phyloP scores from a whole-genome alignment of 106 monocot species.

The Ottelia alismoides region DNA sequence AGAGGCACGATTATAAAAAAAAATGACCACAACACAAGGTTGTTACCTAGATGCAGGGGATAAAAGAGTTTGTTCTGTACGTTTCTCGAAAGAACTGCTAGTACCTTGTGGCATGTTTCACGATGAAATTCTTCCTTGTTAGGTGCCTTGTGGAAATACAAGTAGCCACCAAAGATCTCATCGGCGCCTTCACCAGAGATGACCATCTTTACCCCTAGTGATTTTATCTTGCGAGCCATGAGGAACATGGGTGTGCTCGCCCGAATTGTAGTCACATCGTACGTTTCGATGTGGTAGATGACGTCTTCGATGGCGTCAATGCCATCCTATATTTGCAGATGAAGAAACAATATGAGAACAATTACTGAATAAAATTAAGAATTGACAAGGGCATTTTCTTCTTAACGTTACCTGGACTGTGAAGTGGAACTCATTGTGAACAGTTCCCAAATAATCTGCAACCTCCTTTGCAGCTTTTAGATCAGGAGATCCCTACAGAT shows the following conservation, averaged over 20 bases:
- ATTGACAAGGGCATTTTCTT: background rate
- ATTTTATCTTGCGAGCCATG: background rate
- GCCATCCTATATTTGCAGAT: background rate
- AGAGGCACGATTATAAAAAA: background rate
- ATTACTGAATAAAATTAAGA: too few species aligned
- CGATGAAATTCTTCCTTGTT: background rate
- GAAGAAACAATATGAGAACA: too few species aligned
- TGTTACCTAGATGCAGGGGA: background rate
- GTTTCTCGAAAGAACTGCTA: background rate
- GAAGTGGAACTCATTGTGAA: slow-evolving; percentile 61
- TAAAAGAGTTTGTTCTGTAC: too few species aligned
- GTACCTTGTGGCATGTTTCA: background rate
- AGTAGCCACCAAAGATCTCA: slow-evolving; percentile 1
- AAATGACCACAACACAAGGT: background rate
- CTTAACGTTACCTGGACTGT: slow-evolving; percentile 36
- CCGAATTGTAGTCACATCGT: background rate
- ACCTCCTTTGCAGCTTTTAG: slow-evolving; percentile 55
- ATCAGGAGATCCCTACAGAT: slow-evolving; percentile 54
- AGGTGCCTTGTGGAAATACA: background rate
- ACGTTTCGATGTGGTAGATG: background rate
- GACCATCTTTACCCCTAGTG: background rate
- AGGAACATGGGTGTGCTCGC: background rate
- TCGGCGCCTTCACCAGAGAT: background rate
- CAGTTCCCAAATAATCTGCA: slow-evolving; percentile 45
- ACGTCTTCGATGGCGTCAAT: background rate